Evolutionary conservation across 805 yeast species (phyloP).

Genomic region (Hanseniaspora lachancei): DNA sequence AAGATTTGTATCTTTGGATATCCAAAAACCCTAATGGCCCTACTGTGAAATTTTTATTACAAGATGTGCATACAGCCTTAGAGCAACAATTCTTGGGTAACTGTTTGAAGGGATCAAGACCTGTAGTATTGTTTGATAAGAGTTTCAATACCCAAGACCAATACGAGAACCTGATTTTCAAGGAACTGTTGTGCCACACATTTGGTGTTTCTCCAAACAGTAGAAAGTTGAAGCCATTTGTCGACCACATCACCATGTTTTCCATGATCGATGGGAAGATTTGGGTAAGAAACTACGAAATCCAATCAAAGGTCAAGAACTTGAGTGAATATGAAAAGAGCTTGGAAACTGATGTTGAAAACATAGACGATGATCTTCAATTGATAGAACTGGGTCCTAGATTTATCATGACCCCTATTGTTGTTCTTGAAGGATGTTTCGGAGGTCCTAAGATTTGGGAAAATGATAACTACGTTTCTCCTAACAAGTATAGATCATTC

Average conservation of each 20-base stretch:
- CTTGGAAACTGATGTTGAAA: constrained; percentile 21
- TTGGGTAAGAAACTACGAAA: constrained; percentile 93
- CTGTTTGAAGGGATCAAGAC: constrained; percentile 90
- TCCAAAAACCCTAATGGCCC: constrained; percentile 98
- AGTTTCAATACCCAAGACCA: constrained; percentile 44
- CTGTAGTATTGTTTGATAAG: constrained; percentile 76
- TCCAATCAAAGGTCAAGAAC: constrained; percentile 45
- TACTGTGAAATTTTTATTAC: constrained; percentile 82
- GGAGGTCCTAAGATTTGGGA: constrained; percentile 97
- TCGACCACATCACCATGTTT: constrained; percentile 90
- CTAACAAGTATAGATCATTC: constrained; percentile 89
- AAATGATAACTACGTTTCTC: constrained; percentile 91
- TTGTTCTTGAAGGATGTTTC: constrained; percentile 89
- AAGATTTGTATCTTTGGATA: constrained; percentile 86
- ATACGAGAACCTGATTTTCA: constrained; percentile 53
- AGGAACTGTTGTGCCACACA: constrained; percentile 66
- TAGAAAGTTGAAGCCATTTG: constrained; percentile 83
- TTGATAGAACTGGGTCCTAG: constrained; percentile 95
- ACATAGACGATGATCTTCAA: constrained; percentile 43
- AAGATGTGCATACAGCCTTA: constrained; percentile 89
- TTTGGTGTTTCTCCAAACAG: constrained; percentile 95
- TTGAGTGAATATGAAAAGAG: constrained; percentile 40
- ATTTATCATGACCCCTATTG: constrained; percentile 80
- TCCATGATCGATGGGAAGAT: constrained; percentile 83
- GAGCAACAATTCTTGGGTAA: constrained; percentile 95